Evolutionary conservation across 148 eudicot genomes (phyloP).

Genomic region (Diospyros lotus): DNA sequence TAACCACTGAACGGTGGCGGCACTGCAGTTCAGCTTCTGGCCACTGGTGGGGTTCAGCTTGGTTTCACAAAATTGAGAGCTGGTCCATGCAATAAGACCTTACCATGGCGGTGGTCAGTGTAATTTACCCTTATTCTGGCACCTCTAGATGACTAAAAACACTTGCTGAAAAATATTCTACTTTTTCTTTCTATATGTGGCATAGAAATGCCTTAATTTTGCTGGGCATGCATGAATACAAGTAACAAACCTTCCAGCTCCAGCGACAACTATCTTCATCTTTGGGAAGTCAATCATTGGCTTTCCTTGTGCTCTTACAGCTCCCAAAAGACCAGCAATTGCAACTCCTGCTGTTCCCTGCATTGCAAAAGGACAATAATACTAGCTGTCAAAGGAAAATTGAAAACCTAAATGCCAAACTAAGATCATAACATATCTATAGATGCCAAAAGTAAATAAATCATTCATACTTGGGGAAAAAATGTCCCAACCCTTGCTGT

Average conservation of each 20-base stretch:
- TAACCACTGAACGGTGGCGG: too few species aligned
- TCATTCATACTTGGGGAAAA: neutral
- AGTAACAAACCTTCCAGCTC: slow-evolving; percentile 86
- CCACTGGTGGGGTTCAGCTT: too few species aligned
- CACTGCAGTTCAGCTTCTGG: too few species aligned
- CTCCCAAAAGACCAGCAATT: slow-evolving; percentile 96
- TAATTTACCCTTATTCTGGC: too few species aligned
- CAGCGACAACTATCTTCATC: slow-evolving; percentile 95
- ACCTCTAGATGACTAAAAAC: neutral
- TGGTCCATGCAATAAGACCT: too few species aligned
- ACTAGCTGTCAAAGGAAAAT: neutral
- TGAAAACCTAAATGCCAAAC: neutral
- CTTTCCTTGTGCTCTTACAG: slow-evolving; percentile 96
- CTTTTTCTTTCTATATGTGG: neutral
- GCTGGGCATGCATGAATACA: neutral
- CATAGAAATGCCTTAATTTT: neutral
- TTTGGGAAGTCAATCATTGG: slow-evolving; percentile 97
- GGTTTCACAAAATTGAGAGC: too few species aligned
- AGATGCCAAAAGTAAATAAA: neutral
- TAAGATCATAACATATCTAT: neutral
- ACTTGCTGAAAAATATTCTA: neutral
- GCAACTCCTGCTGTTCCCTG: slow-evolving; percentile 99
- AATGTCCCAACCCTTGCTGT: neutral
- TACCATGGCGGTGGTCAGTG: too few species aligned
- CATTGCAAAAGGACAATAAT: slow-evolving; percentile 14